Base-by-base conservation (phyloP, 805 yeast species). In the Candida incommunis region DNA sequence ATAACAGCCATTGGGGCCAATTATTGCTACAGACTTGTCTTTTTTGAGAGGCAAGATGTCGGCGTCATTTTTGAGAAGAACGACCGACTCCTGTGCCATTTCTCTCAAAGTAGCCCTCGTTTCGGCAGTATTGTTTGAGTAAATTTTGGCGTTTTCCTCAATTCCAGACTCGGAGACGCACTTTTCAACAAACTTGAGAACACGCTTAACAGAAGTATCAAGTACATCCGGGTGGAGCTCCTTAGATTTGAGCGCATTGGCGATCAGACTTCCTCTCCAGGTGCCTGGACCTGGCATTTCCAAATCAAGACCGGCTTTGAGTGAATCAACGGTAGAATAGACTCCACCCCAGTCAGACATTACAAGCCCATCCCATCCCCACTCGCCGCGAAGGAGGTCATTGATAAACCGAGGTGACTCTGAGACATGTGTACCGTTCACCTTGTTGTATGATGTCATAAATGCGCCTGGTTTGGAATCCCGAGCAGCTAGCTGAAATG, bases 281-380 rank as follows among this genome's bases (percentile, higher is more conserved):
- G 69, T 59, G 2, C 76, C 62, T 18, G 76, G 74, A 29, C 83
- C 84, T 1, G 84, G 84, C 80, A 76, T 75, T 58, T 78, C 84
- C 52, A 78, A 62, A 54, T 76, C 79, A 45, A 78, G 61, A 4
- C 83, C 82, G 27, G 74, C 74, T 35, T 69, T 66, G 41, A 77
- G 56, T 13, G 78, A 53, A 40, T 66, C 69, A 40, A 63, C 64
- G 29, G 62, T 61, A 15, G 77, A 66, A 54, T 72, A 75, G 11
- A 69, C 65, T 26, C 82, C 82, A 54, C 55, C 70, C 81, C 81
- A 76, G 58, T 76, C 82, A 23, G 78, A 70, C 74, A 76, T 74
- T 22, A 68, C 55, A 31, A 69, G 57, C 43, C 82, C 82, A 15
- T 70, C 64, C 60, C 65, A 76, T 3, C 65, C 61, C 78, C 78